Percentiles rank a stretch among this genome's conserved stretches.
Evolutionary conservation across 140 eudicot species (phyloP).

Genomic region (Anethum foeniculum): DNA sequence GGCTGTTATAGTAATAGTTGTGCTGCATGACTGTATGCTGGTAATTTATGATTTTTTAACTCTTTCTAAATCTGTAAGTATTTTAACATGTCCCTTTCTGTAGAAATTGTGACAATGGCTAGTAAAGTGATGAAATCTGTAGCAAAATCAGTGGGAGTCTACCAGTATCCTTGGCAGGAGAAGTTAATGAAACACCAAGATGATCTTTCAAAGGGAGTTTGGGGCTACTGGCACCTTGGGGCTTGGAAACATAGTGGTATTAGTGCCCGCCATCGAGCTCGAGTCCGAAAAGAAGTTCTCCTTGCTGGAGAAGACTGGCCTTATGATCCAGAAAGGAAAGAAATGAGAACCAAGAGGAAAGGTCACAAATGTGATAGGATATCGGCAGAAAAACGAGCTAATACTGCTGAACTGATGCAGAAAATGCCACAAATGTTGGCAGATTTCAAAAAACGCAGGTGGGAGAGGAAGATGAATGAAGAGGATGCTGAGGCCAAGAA

Average conservation of each 20-base stretch:
- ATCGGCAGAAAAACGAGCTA: conserved; percentile 66
- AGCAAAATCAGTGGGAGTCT: conserved; percentile 55
- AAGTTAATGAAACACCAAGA: conserved; percentile 64
- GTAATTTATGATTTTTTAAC: not conserved
- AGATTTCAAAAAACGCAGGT: conserved; percentile 63
- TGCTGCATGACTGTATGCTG: not conserved
- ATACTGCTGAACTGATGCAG: conserved; percentile 73
- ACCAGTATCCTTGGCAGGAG: conserved; percentile 68
- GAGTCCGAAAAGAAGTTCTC: conserved; percentile 71
- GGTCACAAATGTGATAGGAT: conserved; percentile 79
- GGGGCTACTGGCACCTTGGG: conserved; percentile 96
- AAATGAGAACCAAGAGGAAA: conserved; percentile 65
- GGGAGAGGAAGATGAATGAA: conserved; percentile 89
- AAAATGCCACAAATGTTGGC: conserved; percentile 79
- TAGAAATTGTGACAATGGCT: conserved; percentile 37
- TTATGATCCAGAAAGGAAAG: conserved; percentile 72
- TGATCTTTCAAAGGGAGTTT: conserved; percentile 78
- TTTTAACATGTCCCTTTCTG: not conserved
- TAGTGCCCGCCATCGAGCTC: conserved; percentile 79
- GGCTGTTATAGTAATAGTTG: not conserved
- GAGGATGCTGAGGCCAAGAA: conserved; percentile 79
- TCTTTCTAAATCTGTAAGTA: not conserved
- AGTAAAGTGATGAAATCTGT: conserved; percentile 49
- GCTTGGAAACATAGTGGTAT: conserved; percentile 82
- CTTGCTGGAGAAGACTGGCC: conserved; percentile 81